These are phyloP conservation scores for Solanum hybrid DNA, from an alignment of 305 asterid genomes.

Conservation along the genomic window DNA sequence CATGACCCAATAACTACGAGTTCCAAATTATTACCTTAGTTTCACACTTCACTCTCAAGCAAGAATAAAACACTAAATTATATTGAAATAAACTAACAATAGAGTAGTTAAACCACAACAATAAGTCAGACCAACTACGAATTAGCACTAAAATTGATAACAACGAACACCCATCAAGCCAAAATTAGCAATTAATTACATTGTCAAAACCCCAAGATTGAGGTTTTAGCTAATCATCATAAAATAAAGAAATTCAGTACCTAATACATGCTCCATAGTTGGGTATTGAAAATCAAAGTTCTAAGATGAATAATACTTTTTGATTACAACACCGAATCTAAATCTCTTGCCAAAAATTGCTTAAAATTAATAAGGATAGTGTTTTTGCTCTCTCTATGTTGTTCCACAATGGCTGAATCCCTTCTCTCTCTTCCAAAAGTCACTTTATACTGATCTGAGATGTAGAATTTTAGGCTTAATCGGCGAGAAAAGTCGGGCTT, in stretches of 20 bases:
- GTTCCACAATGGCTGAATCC: background rate
- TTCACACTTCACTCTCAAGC: background rate
- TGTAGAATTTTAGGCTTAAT: background rate
- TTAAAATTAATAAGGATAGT: too few species aligned
- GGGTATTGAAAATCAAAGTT: background rate
- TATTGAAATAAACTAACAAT: background rate
- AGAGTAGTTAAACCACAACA: background rate
- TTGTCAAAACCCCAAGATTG: background rate
- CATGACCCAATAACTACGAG: background rate
- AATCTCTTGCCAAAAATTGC: background rate
- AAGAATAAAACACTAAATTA: background rate
- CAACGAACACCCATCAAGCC: background rate
- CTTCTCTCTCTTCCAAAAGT: background rate
- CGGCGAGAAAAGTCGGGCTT: background rate
- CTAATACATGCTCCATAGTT: background rate
- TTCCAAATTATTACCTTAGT: background rate
- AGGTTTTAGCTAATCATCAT: background rate
- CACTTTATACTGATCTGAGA: background rate
- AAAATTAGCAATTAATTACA: background rate
- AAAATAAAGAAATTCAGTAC: background rate
- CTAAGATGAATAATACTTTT: background rate
- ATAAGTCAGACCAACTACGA: background rate
- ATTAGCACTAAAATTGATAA: background rate
- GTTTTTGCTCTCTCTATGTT: background rate
- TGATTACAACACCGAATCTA: background rate